Evolutionary conservation across 371 early-diverging fungal species (phyloP), one percentile per base, ranked within the genome.

Genomic region (Mucor sp.): DNA sequence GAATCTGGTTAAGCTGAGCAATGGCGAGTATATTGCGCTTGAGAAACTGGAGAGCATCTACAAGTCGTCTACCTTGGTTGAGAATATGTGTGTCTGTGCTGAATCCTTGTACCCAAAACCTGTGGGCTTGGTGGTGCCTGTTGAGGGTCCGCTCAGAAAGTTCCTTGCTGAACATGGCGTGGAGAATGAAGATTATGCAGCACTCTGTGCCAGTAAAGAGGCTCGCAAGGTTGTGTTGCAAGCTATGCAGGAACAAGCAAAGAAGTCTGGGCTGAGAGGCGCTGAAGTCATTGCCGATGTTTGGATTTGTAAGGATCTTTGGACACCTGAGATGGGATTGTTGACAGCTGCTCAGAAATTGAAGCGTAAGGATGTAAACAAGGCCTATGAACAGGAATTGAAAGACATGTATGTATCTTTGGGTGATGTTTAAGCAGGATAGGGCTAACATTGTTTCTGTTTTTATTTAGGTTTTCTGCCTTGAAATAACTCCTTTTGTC

Each of bases 1-100:
- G 83, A 94, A 89, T 65, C 66, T 93, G 28, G 90, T 98, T 76
- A 98, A 83, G 58, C 66, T 89, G 33, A 83, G 85, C 37, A 89
- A 93, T 69, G 99, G 99, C 70, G 99, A 99, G 79, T 99, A 99
- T 83, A 94, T 93, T 82, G 97, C 97, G 0, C 85, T 99, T 41
- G 99, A 99, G 76, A 98, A 97, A 72, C 81, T 99, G 41, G 99
- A 99, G 80, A 89, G 95, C 15, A 83, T 92, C 7, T 97, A 97
- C 89, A 91, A 91, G 78, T 87, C 88, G 57, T 88, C 89, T 32
- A 66, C 84, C 12, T 89, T 82, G 70, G 91, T 93, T 55, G 87
- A 86, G 74, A 94, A 94, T 74, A 85, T 97, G 58, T 94, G 94
- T 80, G 87, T 98, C 25, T 90, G 91, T 76, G 97, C 92, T 8